Percentiles rank a stretch among this genome's conserved stretches.
Evolutionary conservation across 768 basidiomycete genomes (phyloP).

Genomic region (Sporobolomyces roseus): DNA sequence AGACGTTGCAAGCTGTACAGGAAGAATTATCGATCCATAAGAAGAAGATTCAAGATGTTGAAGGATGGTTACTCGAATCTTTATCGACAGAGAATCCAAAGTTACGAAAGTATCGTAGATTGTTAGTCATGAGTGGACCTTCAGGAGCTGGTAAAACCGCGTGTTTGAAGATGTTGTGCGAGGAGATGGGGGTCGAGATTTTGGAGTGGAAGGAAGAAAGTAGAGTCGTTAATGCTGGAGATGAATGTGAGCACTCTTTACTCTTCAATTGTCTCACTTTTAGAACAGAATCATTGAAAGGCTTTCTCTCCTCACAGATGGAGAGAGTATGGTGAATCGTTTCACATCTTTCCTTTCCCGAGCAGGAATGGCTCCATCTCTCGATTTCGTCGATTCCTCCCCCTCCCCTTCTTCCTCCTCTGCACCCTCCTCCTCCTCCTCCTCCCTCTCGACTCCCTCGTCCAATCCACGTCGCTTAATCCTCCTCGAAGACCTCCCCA

Average conservation of each 20-base stretch:
- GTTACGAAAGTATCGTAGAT: conserved; percentile 73
- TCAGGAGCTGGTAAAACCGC: conserved; percentile 89
- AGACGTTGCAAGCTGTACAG: conserved; percentile 2
- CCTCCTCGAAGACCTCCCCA: conserved; percentile 60
- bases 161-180: conserved; percentile 68
- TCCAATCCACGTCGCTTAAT: conserved; percentile 25
- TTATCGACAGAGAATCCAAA: conserved; percentile 10
- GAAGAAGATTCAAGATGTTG: conserved; percentile 49
- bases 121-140: conserved; percentile 79
- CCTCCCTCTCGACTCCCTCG: not conserved
- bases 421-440: not conserved
- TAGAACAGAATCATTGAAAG: not conserved
- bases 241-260: conserved; percentile 17
- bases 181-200: conserved; percentile 71
- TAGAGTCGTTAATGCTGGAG: conserved; percentile 11
- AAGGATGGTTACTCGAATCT: conserved; percentile 45
- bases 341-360: conserved; percentile 48
- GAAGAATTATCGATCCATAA: conserved; percentile 45
- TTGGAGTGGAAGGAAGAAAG: conserved; percentile 58
- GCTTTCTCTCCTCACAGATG: not conserved
- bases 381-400: conserved; percentile 37
- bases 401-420: conserved; percentile 5
- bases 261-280: not conserved
- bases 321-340: conserved; percentile 37
- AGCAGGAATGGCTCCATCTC: conserved; percentile 69